These are phyloP conservation scores for Fusarium verrucosum DNA, from an alignment of 2,329 filamentous ascomycete species.

Conservation along the genomic window DNA sequence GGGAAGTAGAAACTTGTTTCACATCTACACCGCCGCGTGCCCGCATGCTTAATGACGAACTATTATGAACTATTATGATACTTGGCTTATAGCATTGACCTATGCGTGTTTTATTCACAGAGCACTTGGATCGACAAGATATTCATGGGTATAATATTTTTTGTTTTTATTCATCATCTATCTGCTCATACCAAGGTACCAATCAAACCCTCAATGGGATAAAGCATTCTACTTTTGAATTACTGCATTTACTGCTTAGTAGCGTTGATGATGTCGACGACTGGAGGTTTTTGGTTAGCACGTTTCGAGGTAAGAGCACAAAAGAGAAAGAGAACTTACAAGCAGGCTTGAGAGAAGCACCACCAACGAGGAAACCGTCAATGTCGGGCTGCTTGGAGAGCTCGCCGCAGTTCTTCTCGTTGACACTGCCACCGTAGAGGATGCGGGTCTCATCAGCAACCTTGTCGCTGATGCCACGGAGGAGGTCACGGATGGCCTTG, in stretches of 20 bases:
- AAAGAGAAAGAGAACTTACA: constrained; percentile 67
- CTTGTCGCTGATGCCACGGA: constrained; percentile 77
- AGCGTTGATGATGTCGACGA: constrained; percentile 69
- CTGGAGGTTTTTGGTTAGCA: constrained; percentile 44
- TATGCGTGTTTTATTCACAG: background rate
- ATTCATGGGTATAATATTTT: constrained; percentile 40
- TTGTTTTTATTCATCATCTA: constrained; percentile 40
- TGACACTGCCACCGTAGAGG: constrained; percentile 96
- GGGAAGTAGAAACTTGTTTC: constrained; percentile 24
- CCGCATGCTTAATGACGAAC: background rate
- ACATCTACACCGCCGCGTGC: background rate
- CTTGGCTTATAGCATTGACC: background rate
- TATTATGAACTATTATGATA: background rate
- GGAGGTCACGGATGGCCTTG: constrained; percentile 89
- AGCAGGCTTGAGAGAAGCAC: constrained; percentile 95
- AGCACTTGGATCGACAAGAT: background rate
- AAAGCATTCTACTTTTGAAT: constrained; percentile 31
- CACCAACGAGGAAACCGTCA: constrained; percentile 96
- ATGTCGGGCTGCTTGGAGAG: constrained; percentile 93
- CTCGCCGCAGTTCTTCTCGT: constrained; percentile 97
- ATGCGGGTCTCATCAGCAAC: constrained; percentile 89
- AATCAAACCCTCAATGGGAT: constrained; percentile 6
- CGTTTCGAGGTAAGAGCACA: constrained; percentile 4
- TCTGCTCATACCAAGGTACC: constrained; percentile 19
- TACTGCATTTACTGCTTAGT: constrained; percentile 54